Base-by-base conservation (phyloP, 805 yeast genomes). In the Candida sithepensis region DNA sequence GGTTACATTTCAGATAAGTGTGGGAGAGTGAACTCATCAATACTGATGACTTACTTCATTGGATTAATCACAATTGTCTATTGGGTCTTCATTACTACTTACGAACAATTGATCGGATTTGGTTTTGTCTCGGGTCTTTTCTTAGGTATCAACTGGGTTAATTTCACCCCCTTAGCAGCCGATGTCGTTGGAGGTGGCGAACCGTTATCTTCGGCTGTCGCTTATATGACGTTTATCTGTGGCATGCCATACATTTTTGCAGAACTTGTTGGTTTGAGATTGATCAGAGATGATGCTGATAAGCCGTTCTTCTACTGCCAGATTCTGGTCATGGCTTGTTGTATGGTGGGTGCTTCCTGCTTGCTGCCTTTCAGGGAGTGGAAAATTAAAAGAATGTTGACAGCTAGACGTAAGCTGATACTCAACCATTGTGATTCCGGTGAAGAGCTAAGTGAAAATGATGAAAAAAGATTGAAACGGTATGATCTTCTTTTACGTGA, bases 221-320 rank as follows among this genome's bases (percentile, higher is more conserved):
- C 66, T 8, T 48, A 62, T 10, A 39, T 61, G 13, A 55, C 59
- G 36, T 47, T 66, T 20, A 46, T 54, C 3, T 62, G 61, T 24
- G 68, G 70, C 13, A 36, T 67, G 2, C 66, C 73, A 3, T 52
- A 59, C 28, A 39, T 65, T 3, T 59, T 62, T 18, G 61, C 67
- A 1, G 72, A 68, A 54, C 54, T 65, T 14, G 56, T 67, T 30
- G 71, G 63, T 4, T 57, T 68, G 24, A 52, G 56, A 23, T 43
- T 68, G 32, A 48, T 44, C 53, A 50, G 57, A 49, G 65, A 59
- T n/a, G 46, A 56, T n/a, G 43, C 56, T 10, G 34, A 33, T 2
- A 52, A 50, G 42, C 87, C 88, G 2, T 85, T 74, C 53, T 63
- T 78, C 19, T 74, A 82, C 55, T 73, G 86, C 18, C 89, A 84